Evolutionary conservation across 2,329 filamentous ascomycete genomes (phyloP), one percentile per base, ranked within the genome.

Genomic region (Cylindrodendrum hubeiense): DNA sequence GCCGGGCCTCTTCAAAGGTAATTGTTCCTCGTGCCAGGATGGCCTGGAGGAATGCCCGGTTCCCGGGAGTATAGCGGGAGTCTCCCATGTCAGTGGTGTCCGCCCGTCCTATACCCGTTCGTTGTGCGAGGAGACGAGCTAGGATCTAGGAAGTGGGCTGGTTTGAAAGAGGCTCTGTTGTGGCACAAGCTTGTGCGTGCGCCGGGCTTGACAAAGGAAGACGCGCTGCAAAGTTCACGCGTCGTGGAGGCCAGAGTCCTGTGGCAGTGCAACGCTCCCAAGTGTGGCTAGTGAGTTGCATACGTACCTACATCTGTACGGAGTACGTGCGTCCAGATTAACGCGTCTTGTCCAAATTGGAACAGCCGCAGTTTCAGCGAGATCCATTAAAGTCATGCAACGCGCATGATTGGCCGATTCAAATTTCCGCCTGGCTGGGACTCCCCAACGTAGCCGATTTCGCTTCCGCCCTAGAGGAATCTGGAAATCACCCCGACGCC

Each of bases 21-120:
- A 98, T 85, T 47, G 90, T 89, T 22, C 93, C 92, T 53, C 91
- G 90, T 3, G 93, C 89, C 79, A 98, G 86, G 71, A 99, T 90
- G 52, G 93, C 93, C 80, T 99, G 96, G 1, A 98, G 85, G 76
- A 99, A 97, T 9, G 95, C 95, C 62, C 94, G 91, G 78, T 98
- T 93, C 67, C 86, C 86, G 76, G 97, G 84, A 60, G 78, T 76
- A 74, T 87, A 88, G 22, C 79, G 77, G 1, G 69, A 67, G 3
- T 74, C 75, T 12, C 80, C 52, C 19, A 78, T 74, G 26, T 37
- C 43, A 22, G 34, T 21, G 71, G 19, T 15, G 2, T 28, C 22
- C 19, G 6, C 19, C 37, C 76, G 74, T 37, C 79, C 69, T 68
- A 73, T 77, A 6, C 39, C 57, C 17, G 39, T 37, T 33, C 43